Evolutionary conservation across 2,329 filamentous ascomycete genomes (phyloP).

Genomic region (Colletotrichum liriopes): DNA sequence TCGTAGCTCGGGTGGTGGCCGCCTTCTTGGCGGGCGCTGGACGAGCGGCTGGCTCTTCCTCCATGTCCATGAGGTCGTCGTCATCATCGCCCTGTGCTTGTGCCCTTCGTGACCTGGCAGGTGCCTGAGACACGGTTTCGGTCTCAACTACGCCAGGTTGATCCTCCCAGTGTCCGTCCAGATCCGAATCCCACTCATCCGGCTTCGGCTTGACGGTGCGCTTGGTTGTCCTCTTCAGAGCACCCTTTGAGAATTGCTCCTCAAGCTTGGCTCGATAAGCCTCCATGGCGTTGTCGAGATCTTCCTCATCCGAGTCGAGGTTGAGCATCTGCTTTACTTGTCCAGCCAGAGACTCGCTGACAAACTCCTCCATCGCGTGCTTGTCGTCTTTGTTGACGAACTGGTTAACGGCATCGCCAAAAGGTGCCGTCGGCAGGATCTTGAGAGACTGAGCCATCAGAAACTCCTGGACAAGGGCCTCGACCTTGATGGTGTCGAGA

Average conservation of each 20-base stretch:
- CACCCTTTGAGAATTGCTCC: slow-evolving; percentile 77
- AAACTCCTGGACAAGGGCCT: slow-evolving; percentile 90
- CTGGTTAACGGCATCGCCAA: slow-evolving; percentile 92
- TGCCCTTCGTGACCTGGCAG: slow-evolving; percentile 45
- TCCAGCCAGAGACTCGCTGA: slow-evolving; percentile 78
- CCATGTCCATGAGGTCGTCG: slow-evolving; percentile 63
- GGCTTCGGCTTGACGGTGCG: slow-evolving; percentile 81
- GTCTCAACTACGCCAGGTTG: slow-evolving; percentile 77
- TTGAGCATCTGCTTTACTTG: slow-evolving; percentile 80
- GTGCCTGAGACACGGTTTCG: slow-evolving; percentile 53
- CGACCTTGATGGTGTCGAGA: slow-evolving; percentile 87
- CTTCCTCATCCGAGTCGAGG: slow-evolving; percentile 77
- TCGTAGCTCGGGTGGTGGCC: slow-evolving; percentile 49
- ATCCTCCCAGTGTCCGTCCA: slow-evolving; percentile 89
- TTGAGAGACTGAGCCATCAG: slow-evolving; percentile 90
- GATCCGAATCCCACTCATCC: slow-evolving; percentile 88
- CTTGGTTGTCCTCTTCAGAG: slow-evolving; percentile 65
- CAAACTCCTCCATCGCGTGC: slow-evolving; percentile 88
- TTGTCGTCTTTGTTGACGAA: slow-evolving; percentile 98
- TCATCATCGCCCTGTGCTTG: slow-evolving; percentile 58
- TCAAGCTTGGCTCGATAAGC: slow-evolving; percentile 79
- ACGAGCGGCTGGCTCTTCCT: slow-evolving; percentile 52
- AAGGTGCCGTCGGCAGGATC: slow-evolving; percentile 92
- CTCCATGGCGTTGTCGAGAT: slow-evolving; percentile 82
- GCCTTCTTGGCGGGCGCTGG: slow-evolving; percentile 52